Percentiles rank a stretch among this genome's conserved stretches.
Conservation (phyloP, 352 stramenopile genomes). For the Phytophthora cryptogea region DNA sequence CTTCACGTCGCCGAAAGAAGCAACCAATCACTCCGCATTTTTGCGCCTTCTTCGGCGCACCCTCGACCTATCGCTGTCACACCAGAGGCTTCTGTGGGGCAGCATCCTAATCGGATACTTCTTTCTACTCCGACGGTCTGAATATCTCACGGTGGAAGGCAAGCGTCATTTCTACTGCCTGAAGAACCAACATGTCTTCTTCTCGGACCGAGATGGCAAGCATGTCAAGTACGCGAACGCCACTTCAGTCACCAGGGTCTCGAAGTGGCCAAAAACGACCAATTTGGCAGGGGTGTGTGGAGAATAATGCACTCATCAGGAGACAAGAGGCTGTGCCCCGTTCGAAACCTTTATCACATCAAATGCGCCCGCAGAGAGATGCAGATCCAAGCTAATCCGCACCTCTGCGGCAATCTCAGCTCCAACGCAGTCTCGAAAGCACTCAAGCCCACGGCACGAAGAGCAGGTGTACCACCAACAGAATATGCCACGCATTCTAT, state of each 20-base stretch:
- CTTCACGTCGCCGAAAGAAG: too few species aligned
- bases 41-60: too few species aligned
- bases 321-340: slow-evolving; percentile 14
- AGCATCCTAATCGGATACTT: too few species aligned
- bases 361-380: background rate
- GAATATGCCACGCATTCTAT: slow-evolving; percentile 11
- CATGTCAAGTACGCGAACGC: background rate
- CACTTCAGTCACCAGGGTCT: slow-evolving; percentile 17
- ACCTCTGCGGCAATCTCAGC: slow-evolving; percentile 3
- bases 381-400: background rate
- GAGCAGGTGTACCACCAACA: slow-evolving; percentile 1
- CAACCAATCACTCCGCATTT: too few species aligned
- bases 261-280: slow-evolving; percentile 24
- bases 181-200: slow-evolving; percentile 9
- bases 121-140: too few species aligned
- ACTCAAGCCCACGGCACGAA: slow-evolving; percentile 2
- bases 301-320: slow-evolving; percentile 18
- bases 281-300: slow-evolving; percentile 25
- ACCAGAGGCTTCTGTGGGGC: too few species aligned
- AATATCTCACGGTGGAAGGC: too few species aligned
- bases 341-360: slow-evolving; percentile 4
- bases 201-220: slow-evolving; percentile 8
- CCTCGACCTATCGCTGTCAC: too few species aligned
- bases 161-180: slow-evolving; percentile 21
- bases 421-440: background rate